Evolutionary conservation across 257 asterid genomes (phyloP).

Genomic region (Nicotiana knightiana): DNA sequence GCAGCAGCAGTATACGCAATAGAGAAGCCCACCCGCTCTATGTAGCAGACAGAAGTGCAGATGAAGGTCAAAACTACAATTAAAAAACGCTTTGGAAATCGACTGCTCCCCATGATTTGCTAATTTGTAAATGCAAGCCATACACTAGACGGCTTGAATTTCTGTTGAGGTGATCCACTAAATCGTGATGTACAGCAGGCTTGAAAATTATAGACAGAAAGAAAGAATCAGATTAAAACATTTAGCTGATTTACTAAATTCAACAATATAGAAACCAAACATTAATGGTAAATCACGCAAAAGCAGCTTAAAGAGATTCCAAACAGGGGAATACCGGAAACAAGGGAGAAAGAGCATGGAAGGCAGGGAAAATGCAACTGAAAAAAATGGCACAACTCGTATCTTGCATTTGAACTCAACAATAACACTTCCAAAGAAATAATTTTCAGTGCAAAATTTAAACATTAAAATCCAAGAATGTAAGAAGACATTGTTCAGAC

Average conservation of each 20-base stretch:
- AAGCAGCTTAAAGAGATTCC: background rate
- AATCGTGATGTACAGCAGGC: background rate
- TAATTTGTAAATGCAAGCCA: constrained; percentile 30
- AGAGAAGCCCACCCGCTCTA: constrained; percentile 91
- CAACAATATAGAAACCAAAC: background rate
- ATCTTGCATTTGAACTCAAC: background rate
- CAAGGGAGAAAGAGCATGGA: background rate
- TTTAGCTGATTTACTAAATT: background rate
- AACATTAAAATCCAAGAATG: no score
- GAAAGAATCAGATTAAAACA: background rate
- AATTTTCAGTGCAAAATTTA: background rate
- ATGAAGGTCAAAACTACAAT: constrained; percentile 70
- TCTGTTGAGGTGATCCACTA: background rate
- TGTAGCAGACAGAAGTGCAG: constrained; percentile 89
- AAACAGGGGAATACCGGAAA: background rate
- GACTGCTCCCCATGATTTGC: constrained; percentile 50
- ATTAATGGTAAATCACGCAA: background rate
- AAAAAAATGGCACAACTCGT: background rate
- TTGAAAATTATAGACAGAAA: background rate
- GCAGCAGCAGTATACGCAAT: constrained; percentile 91
- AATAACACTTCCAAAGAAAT: background rate
- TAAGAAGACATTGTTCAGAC: background rate
- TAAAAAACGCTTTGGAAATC: constrained; percentile 57
- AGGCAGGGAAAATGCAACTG: background rate
- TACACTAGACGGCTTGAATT: background rate